These are phyloP conservation scores for Pythium graminicola DNA, from an alignment of 352 stramenopile species.

Conservation along the genomic window DNA sequence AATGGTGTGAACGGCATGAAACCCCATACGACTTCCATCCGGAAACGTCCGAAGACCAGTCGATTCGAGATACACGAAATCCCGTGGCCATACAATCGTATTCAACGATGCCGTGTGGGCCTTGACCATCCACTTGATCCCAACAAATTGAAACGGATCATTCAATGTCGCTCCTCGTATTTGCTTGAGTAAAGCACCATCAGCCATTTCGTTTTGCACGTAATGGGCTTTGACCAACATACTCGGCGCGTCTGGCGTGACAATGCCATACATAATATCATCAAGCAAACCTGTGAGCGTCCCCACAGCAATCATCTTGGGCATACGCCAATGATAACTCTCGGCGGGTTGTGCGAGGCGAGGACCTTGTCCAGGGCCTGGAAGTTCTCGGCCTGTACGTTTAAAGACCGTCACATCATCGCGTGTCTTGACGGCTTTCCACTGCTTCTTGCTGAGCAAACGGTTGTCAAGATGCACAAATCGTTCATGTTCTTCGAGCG, in stretches of 20 bases:
- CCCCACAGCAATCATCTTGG: slow-evolving; percentile 11
- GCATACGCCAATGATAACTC: slow-evolving; percentile 10
- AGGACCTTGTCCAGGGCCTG: too few relatives aligned
- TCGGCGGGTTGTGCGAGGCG: not conserved
- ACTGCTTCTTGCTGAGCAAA: slow-evolving; percentile 19
- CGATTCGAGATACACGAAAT: slow-evolving; percentile 16
- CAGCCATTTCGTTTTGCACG: slow-evolving; percentile 36
- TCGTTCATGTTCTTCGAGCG: slow-evolving; percentile 11
- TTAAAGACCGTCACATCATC: slow-evolving; percentile 38
- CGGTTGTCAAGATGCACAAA: slow-evolving; percentile 7
- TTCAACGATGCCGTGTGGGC: too few relatives aligned
- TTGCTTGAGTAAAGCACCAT: slow-evolving; percentile 31
- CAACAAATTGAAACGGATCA: slow-evolving; percentile 24
- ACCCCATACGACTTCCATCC: slow-evolving; percentile 14
- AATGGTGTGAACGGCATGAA: slow-evolving; percentile 13
- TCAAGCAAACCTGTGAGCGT: slow-evolving; percentile 33
- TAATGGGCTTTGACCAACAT: slow-evolving; percentile 52
- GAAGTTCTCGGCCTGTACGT: slow-evolving; percentile 9
- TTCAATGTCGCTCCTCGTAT: slow-evolving; percentile 34
- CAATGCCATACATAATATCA: slow-evolving; percentile 56
- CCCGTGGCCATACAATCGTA: slow-evolving; percentile 5
- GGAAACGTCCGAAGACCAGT: slow-evolving; percentile 10
- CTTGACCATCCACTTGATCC: slow-evolving; percentile 26
- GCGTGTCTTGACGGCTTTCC: slow-evolving; percentile 46
- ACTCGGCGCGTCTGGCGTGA: slow-evolving; percentile 35